Conservation (phyloP, 176 grass and related monocot genomes). For the Aegilops tauschii region DNA sequence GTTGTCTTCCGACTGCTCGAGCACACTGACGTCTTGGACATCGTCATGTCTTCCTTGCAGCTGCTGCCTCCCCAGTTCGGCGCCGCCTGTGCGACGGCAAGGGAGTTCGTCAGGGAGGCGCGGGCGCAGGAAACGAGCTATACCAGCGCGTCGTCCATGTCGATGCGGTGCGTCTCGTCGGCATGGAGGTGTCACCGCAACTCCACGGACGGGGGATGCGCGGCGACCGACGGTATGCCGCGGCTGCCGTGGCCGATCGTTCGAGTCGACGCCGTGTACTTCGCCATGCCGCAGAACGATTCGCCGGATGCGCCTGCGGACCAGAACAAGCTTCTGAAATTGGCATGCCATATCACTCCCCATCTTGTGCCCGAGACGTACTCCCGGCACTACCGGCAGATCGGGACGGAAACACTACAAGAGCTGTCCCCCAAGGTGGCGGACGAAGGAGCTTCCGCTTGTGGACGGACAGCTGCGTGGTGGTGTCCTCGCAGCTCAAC, state of each 20-base stretch:
- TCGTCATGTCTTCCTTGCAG: background rate
- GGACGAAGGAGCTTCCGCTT: background rate
- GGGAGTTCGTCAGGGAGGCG: background rate
- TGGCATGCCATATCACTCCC: background rate
- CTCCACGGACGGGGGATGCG: background rate
- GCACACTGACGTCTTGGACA: background rate
- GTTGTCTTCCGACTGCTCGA: background rate
- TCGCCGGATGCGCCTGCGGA: background rate
- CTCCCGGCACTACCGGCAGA: background rate
- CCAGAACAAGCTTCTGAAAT: background rate
- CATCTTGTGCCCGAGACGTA: background rate
- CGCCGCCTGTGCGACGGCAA: background rate
- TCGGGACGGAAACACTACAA: background rate
- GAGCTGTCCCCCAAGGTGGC: background rate
- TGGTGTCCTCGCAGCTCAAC: background rate
- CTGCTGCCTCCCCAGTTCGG: conserved; percentile 15
- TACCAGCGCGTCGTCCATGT: background rate
- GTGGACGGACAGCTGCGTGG: background rate
- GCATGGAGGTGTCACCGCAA: background rate
- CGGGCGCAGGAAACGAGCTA: background rate
- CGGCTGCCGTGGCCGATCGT: background rate
- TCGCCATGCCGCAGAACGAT: background rate
- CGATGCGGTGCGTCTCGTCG: background rate
- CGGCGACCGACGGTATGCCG: background rate
- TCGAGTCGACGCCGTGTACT: background rate